Base-by-base conservation (phyloP, 371 early-diverging fungal species). In the Mortierella polycephala region DNA sequence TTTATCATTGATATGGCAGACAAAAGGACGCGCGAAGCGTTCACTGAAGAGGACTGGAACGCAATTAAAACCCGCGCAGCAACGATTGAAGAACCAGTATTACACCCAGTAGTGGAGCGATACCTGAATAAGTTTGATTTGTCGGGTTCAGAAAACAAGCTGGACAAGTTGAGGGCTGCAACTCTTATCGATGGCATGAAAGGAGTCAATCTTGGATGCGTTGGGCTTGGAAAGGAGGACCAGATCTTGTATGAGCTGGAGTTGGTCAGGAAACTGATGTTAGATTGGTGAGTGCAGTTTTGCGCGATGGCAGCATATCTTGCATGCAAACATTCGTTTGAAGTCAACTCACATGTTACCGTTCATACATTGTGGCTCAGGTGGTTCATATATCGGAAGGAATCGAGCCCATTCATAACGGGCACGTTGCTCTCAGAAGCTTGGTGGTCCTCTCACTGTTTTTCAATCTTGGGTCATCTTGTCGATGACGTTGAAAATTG, bases 281-380 rank as follows among this genome's bases (percentile, higher is more conserved):
- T 18, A 30, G 54, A 54, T 7, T 54, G 54, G 54, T 50, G n/a
- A 50, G 51, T 50, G 51, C 51, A 50, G n/a, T n/a, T n/a, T n/a
- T n/a, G n/a, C 46, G 46, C 46, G 14, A 14, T 45, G 46, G 46
- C 46, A 10, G 46, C 46, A n/a, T n/a, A n/a, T n/a, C n/a, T n/a
- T n/a, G n/a, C n/a, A n/a, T n/a, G n/a, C n/a, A n/a, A n/a, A n/a
- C n/a, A n/a, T n/a, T n/a, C n/a, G n/a, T n/a, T n/a, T n/a, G n/a
- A n/a, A n/a, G n/a, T n/a, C n/a, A n/a, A n/a, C n/a, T n/a, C n/a
- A n/a, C n/a, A n/a, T n/a, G n/a, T n/a, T n/a, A n/a, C n/a, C n/a
- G n/a, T n/a, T n/a, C n/a, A n/a, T n/a, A n/a, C 14, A 50, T 50
- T n/a, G 7, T n/a, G 51, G 12, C n/a, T 50, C 51, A 50, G 51